phyloP scores from a whole-genome alignment of 116 monocot genomes.

The Cymodocea nodosa region DNA sequence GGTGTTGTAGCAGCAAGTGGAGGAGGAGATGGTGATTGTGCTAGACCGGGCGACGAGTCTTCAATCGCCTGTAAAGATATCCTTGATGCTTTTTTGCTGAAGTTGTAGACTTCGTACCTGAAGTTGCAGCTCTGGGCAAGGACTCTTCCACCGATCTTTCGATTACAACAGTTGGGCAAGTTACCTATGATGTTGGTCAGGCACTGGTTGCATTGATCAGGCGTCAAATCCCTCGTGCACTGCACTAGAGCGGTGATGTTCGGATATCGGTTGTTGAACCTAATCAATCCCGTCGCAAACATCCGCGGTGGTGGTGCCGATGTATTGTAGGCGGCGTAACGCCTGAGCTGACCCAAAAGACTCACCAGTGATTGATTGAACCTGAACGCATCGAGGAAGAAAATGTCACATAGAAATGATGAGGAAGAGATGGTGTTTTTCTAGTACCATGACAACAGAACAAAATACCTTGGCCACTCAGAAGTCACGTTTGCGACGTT shows the following conservation, averaged over 20 bases:
- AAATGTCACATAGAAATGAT: not conserved
- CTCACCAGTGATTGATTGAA: not conserved
- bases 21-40: not conserved
- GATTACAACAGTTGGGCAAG: not conserved
- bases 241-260: constrained; percentile 30
- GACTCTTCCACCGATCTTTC: constrained; percentile 13
- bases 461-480: constrained; percentile 2
- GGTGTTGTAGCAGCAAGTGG: not conserved
- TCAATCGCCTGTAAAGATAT: not conserved
- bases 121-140: constrained; percentile 10
- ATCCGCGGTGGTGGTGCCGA: not conserved
- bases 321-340: constrained; percentile 9
- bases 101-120: not conserved
- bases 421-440: too few relatives aligned
- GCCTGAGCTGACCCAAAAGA: constrained; percentile 1
- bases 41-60: not conserved
- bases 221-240: constrained; percentile 47
- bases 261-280: not conserved
- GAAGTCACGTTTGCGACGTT: constrained; percentile 7
- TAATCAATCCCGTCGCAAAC: constrained; percentile 15
- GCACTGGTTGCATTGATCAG: constrained; percentile 19
- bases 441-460: too few relatives aligned
- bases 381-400: not conserved
- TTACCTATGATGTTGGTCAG: not conserved
- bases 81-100: not conserved